phyloP scores from a whole-genome alignment of 1,284 basidiomycete species.

The Malassezia equina region DNA sequence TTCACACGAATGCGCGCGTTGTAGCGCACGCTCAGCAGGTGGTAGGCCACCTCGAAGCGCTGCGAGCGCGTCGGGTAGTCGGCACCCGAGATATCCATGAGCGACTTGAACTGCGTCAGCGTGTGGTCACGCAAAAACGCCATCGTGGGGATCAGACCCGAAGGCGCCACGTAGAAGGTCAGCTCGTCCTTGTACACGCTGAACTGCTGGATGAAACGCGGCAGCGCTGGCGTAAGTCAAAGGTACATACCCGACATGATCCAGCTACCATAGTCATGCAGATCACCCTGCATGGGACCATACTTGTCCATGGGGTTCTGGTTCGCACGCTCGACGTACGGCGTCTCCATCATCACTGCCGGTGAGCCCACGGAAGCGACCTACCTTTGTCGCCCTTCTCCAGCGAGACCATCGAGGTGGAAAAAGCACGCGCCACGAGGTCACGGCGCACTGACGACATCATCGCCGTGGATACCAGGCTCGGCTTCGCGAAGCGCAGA shows the following conservation, averaged over 20 bases:
- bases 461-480: not conserved
- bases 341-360: constrained; percentile 35
- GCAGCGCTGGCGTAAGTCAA: constrained; percentile 28
- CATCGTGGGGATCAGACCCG: constrained; percentile 71
- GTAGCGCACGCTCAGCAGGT: constrained; percentile 70
- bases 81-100: constrained; percentile 88
- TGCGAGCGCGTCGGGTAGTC: constrained; percentile 89
- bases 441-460: not conserved
- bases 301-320: constrained; percentile 38
- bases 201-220: constrained; percentile 46
- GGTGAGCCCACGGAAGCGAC: not conserved
- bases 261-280: constrained; percentile 46
- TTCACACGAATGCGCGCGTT: constrained; percentile 79
- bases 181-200: constrained; percentile 78
- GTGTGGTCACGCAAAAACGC: constrained; percentile 93
- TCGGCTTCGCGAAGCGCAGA: constrained; percentile 11
- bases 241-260: constrained; percentile 37
- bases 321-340: constrained; percentile 36
- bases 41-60: constrained; percentile 95
- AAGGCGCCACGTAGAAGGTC: constrained; percentile 75
- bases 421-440: constrained; percentile 7
- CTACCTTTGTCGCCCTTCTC: constrained; percentile 33
- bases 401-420: not conserved
- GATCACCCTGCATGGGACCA: constrained; percentile 21
- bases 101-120: constrained; percentile 84